Base-by-base conservation (phyloP, 306 rosid genomes). In the Delonix regia region DNA sequence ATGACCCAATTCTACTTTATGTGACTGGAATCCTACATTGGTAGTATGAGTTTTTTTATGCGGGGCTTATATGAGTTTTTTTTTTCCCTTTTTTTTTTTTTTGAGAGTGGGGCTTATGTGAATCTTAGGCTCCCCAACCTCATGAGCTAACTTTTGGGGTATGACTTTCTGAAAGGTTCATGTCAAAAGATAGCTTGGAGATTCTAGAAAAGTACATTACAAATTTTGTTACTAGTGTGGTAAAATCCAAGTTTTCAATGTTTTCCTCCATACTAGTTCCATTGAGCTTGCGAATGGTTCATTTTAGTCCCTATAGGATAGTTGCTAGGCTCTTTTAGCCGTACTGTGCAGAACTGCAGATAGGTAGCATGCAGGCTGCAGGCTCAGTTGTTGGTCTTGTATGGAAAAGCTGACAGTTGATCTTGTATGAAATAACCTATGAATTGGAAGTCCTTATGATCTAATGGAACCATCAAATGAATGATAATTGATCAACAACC, bases 291-390 rank as follows among this genome's bases (percentile, higher is more conserved):
- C 63, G 33, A 22, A 6, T n/a, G 45, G 47, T 6, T 30, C 48
- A 49, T 8, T 49, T 30, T 47, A 28, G 38, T 30, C 9, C 18
- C 28, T 33, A 11, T 27, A 2, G 45, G 33, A 27, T 71, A 10
- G 76, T 71, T 71, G 36, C 33, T 19, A n/a, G 12, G 63, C 30
- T n/a, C 27, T 52, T 71, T 28, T 71, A 30, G 47, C 63, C 34
- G 28, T 51, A 71, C 61, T 18, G 15, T 34, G 16, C 56, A 10
- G 42, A 33, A 36, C 13, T 52, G 30, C 38, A 0, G 62, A 71
- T 30, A n/a, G 30, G 27, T 51, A 33, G 48, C 76, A 71, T 71
- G 45, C 63, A 33, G 48, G 47, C n/a, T 71, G 41, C 25, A 47
- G 59, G 42, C 25, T 47, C 18, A 66, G 51, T 41, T 39, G 53